Base-by-base conservation (phyloP, 208 protist genomes). In the Crithidia thermophila region DNA sequence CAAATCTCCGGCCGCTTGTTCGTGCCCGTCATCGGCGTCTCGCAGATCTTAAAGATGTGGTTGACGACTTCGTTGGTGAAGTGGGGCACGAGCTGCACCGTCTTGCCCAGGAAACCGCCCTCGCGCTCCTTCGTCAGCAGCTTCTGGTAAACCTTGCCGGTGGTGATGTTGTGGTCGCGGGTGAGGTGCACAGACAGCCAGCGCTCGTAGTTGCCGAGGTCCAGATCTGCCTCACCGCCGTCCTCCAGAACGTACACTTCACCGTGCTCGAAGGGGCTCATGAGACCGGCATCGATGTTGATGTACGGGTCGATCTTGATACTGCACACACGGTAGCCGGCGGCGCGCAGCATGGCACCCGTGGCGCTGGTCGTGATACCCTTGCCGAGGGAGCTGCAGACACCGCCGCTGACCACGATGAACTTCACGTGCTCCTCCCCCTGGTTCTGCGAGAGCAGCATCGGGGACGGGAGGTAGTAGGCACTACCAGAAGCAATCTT, bases 291-390 rank as follows among this genome's bases (percentile, higher is more conserved):
- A 68, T 98, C 96, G 37, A 98, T 90, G 83, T 99, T 99, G 72
- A 99, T 90, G 85, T 99, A 99, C 16, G 99, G 99, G 64, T 99
- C 99, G 72, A 99, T 99, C 81, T 99, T 99, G 67, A 99, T 98
- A 52, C 94, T 91, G 60, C 97, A 99, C 11, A 99, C 97, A 25
- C 85, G 82, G 58, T 94, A 94, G 30, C 98, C 98, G 3, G 83
- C 67, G 18, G 91, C 76, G 31, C 93, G 93, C 10, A 97, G 83
- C 23, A 98, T 64, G 16, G 88, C 91, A 34, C 88, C 91, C 18
- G 88, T 91, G 40, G 84, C 85, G 31, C 86, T 95, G 20, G 81
- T 95, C 10, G 87, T 95, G 42, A 97, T 87, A 40, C 91, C 99
- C 76, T 99, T 99, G 52, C 99, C 99, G 21, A 99, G 90, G 21